phyloP scores from a whole-genome alignment of 257 asterid species.

The Jasminum sambac region DNA sequence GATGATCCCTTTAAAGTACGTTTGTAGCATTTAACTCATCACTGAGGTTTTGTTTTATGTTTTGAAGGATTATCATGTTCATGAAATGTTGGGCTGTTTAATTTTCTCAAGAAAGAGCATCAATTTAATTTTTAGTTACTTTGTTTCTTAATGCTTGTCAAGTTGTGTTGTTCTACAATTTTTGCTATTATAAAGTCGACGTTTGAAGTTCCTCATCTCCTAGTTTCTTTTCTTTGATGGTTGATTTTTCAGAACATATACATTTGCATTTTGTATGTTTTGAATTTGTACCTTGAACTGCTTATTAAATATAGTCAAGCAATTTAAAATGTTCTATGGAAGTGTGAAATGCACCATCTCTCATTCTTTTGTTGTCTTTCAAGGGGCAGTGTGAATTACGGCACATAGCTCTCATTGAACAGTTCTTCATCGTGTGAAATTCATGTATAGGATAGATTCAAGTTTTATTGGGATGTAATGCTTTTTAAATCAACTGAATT shows the following conservation, averaged over 20 bases:
- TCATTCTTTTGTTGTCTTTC: too few relatives aligned
- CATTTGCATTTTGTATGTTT: background rate
- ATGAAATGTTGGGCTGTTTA: background rate
- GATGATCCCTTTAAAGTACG: background rate
- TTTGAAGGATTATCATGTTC: slow-evolving; percentile 10
- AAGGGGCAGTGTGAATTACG: too few relatives aligned
- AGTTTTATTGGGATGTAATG: too few relatives aligned
- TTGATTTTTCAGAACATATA: background rate
- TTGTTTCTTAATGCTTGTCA: background rate
- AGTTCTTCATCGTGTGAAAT: too few relatives aligned
- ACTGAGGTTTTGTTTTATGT: slow-evolving; percentile 14
- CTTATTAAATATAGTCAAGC: too few relatives aligned
- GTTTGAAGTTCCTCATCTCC: background rate
- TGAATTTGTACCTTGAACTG: too few relatives aligned
- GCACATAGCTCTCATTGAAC: too few relatives aligned
- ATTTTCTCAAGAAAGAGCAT: background rate
- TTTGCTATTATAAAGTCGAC: background rate
- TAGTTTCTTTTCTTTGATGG: background rate
- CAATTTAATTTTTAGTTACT: slow-evolving; percentile 1
- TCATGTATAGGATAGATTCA: too few relatives aligned
- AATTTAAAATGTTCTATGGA: too few relatives aligned
- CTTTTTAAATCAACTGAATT: too few relatives aligned
- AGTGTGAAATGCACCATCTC: too few relatives aligned
- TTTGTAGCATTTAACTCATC: slow-evolving; percentile 9
- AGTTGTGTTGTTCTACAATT: background rate